A percentile compares a stretch with the other conserved stretches of the same genome.
Conservation (phyloP, 352 stramenopile genomes). For the Phytophthora vignae region DNA sequence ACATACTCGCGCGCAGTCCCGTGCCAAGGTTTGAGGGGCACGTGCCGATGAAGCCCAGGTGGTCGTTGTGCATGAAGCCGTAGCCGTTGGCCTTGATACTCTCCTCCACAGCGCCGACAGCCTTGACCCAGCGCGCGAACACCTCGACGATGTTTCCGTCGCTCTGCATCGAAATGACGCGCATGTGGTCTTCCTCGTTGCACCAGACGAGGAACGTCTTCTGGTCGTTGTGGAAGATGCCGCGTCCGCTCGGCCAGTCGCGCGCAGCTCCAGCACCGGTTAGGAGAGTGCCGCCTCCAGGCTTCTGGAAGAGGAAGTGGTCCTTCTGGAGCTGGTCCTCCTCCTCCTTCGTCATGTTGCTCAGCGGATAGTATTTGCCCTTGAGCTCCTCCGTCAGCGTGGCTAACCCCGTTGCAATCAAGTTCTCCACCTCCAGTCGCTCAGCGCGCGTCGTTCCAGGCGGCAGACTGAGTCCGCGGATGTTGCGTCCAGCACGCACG, state of each 20-base stretch:
- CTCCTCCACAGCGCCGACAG: slow-evolving; percentile 79
- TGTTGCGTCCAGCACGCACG: slow-evolving; percentile 91
- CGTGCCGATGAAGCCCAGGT: slow-evolving; percentile 88
- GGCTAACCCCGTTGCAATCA: slow-evolving; percentile 82
- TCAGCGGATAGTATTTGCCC: slow-evolving; percentile 91
- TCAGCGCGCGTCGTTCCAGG: slow-evolving; percentile 88
- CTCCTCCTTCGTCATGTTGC: slow-evolving; percentile 91
- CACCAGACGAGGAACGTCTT: slow-evolving; percentile 92
- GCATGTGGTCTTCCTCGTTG: slow-evolving; percentile 93
- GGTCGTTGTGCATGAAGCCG: slow-evolving; percentile 91
- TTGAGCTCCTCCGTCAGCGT: slow-evolving; percentile 77
- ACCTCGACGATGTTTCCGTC: slow-evolving; percentile 92
- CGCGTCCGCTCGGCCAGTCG: slow-evolving; percentile 94
- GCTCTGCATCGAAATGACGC: slow-evolving; percentile 91
- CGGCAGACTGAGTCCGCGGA: slow-evolving; percentile 90
- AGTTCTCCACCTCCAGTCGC: slow-evolving; percentile 82
- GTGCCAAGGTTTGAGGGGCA: slow-evolving; percentile 91
- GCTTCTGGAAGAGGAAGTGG: slow-evolving; percentile 95
- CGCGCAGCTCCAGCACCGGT: slow-evolving; percentile 87
- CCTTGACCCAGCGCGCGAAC: slow-evolving; percentile 89
- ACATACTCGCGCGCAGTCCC: slow-evolving; percentile 84
- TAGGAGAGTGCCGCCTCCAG: slow-evolving; percentile 85
- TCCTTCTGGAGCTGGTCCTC: slow-evolving; percentile 92
- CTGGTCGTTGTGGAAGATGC: slow-evolving; percentile 94
- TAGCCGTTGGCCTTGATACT: slow-evolving; percentile 84